Base-by-base conservation (phyloP, 495 filamentous ascomycete species). In the Cercophora sp. region DNA sequence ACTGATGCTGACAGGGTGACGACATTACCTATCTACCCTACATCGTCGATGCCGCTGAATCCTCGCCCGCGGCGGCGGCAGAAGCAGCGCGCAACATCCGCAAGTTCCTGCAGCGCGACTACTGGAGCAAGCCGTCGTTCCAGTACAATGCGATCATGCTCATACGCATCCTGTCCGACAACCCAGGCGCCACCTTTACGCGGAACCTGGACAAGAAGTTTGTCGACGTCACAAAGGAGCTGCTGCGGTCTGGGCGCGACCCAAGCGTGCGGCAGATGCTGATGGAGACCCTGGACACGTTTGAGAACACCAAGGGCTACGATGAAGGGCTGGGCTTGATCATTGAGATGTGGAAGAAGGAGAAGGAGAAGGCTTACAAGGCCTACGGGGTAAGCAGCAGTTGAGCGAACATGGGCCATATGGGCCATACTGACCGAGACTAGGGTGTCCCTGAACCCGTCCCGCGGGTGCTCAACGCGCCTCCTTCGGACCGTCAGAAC, bases 141-240 rank as follows among this genome's bases (percentile, higher is more conserved):
- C 93, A 97, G 70, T 96, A 96, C 76, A 96, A 97, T 73, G 86
- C 87, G 46, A 86, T 97, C 59, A 99, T 97, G 94, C 78, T 99
- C 43, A 80, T 91, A 49, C 85, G 93, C 34, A 99, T 99, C 63
- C 75, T 99, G 27, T 75, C 79, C 49, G 91, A 97, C 65, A 96
- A 99, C 67, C 93, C 93, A 0, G 94, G 93, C 20, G 78, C 75
- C 51, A 88, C 83, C 13, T 97, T 99, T 65, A 93, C 91, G 8
- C 78, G 85, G 50, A 90, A 95, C 63, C 61, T 96, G 6, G 92
- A 96, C 62, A 69, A 71, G 42, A 90, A 91, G 58, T 97, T 96
- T 61, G 76, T 85, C 23, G 69, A 81, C 23, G 80, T 83, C 0
- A 68, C 89, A 42, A 93, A 94, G 70, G 84, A 88, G 43, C 69